Evolutionary conservation across 2,329 filamentous ascomycete genomes (phyloP).

Genomic region (Fusarium temperatum): DNA sequence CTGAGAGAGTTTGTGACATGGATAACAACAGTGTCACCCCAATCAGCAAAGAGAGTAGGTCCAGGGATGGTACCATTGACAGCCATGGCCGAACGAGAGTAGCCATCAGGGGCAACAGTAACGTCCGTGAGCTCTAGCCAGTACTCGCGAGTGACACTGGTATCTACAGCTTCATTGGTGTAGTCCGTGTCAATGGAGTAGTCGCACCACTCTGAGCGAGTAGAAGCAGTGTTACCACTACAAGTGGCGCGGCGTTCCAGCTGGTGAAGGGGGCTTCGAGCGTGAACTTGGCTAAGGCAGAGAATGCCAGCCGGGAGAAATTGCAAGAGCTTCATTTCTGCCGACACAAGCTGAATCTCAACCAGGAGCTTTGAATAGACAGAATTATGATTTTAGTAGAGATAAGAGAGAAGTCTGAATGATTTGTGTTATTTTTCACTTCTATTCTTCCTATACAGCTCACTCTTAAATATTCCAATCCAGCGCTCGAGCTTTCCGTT

Average conservation of each 20-base stretch:
- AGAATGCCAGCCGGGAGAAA: background rate
- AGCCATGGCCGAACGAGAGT: conserved; percentile 52
- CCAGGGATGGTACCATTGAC: conserved; percentile 69
- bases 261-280: too few species aligned
- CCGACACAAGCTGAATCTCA: background rate
- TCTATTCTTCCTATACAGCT: background rate
- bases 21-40: conserved; percentile 59
- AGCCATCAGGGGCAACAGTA: conserved; percentile 56
- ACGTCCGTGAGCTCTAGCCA: conserved; percentile 54
- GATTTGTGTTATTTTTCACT: background rate
- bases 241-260: background rate
- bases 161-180: conserved; percentile 52
- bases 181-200: conserved; percentile 60
- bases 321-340: background rate
- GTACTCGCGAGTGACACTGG: conserved; percentile 61
- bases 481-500: background rate
- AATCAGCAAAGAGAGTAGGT: conserved; percentile 64
- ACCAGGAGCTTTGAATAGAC: background rate
- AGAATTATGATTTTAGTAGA: fast-evolving
- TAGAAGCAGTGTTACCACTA: background rate
- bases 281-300: background rate
- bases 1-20: conserved; percentile 61
- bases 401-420: fast-evolving
- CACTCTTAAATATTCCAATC: background rate
- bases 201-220: conserved; percentile 53